Conservation (phyloP, 2,329 filamentous ascomycete species). For the Epichloe uncinata region DNA sequence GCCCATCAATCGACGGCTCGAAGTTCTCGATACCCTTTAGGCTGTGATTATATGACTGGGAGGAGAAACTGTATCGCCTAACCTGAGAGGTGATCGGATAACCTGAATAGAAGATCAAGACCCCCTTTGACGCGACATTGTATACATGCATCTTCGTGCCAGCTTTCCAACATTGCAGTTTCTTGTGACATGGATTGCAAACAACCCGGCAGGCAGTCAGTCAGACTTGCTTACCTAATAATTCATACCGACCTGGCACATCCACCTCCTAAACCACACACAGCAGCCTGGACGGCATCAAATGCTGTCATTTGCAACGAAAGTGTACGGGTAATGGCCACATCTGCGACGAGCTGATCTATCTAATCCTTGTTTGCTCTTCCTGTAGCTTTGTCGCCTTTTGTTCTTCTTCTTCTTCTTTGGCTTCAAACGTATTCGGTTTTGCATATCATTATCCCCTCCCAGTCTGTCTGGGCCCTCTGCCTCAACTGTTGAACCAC, state of each 20-base stretch:
- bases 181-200: background rate
- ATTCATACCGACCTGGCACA: slow-evolving; percentile 7
- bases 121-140: too few species aligned
- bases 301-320: slow-evolving; percentile 20
- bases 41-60: too few species aligned
- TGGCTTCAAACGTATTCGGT: background rate
- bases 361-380: background rate
- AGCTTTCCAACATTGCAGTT: too few species aligned
- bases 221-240: slow-evolving; percentile 15
- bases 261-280: slow-evolving; percentile 16
- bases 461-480: background rate
- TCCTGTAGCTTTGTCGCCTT: background rate
- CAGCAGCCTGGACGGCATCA: slow-evolving; percentile 11
- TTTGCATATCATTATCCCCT: background rate
- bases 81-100: too few species aligned
- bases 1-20: background rate
- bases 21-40: too few species aligned
- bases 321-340: slow-evolving; percentile 1
- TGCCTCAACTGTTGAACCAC: background rate
- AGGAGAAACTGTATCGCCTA: too few species aligned
- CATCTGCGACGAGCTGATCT: slow-evolving; percentile 2
- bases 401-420: background rate
- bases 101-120: too few species aligned
- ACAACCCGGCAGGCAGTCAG: background rate
- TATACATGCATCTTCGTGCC: too few species aligned